A percentile compares a stretch with the other conserved stretches of the same genome.
Evolutionary conservation across 352 stramenopile genomes (phyloP).

Genomic region (Phytophthora ramorum): DNA sequence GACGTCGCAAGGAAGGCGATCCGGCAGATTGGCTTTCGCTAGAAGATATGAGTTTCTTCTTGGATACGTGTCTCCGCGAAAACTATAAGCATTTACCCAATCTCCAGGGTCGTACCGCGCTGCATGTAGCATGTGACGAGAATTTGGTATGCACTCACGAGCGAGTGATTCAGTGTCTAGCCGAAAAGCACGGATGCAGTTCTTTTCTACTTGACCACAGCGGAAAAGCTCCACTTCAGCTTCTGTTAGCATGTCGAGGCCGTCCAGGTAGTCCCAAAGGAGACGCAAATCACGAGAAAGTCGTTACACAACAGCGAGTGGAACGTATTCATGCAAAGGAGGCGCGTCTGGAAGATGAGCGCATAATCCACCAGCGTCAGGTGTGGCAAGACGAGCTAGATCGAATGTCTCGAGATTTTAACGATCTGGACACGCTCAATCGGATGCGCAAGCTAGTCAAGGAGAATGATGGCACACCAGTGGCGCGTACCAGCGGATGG

Average conservation of each 20-base stretch:
- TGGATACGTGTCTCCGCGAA: conserved; percentile 65
- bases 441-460: conserved; percentile 46
- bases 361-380: conserved; percentile 36
- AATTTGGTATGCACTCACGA: conserved; percentile 87
- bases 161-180: conserved; percentile 59
- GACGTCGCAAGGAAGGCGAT: conserved; percentile 39
- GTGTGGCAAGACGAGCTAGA: conserved; percentile 58
- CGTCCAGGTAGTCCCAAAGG: conserved; percentile 68
- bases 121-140: conserved; percentile 83
- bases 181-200: conserved; percentile 62
- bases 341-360: conserved; percentile 38
- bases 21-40: conserved; percentile 58
- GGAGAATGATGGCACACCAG: conserved; percentile 26
- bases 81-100: conserved; percentile 73
- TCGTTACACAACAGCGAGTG: conserved; percentile 37
- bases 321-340: conserved; percentile 41
- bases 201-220: conserved; percentile 62
- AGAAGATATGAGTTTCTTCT: conserved; percentile 61
- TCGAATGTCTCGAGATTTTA: conserved; percentile 51
- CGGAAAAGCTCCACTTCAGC: conserved; percentile 40
- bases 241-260: conserved; percentile 57
- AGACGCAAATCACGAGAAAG: conserved; percentile 38
- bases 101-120: conserved; percentile 63
- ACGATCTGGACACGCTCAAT: conserved; percentile 60
- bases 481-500: conserved; percentile 41